Evolutionary conservation across 345 rosid genomes (phyloP).

Genomic region (Stellera chamaejasme): DNA sequence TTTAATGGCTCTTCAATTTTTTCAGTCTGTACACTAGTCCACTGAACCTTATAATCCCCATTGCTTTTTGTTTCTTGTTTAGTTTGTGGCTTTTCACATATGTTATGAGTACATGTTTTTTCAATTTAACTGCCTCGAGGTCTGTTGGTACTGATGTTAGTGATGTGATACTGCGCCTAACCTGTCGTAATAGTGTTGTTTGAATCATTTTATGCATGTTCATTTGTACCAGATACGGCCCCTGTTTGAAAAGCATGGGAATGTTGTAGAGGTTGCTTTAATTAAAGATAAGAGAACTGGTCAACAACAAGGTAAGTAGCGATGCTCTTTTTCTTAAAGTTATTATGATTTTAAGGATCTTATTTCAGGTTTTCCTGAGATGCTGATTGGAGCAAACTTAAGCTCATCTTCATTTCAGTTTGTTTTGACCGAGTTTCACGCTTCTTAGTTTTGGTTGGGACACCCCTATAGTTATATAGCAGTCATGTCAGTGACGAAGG

Average conservation of each 20-base stretch:
- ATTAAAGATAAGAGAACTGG: slow-evolving; percentile 96
- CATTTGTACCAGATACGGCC: slow-evolving; percentile 61
- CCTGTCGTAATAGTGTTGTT: not conserved
- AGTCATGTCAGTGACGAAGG: slow-evolving; percentile 47
- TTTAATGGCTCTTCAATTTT: not conserved
- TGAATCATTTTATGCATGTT: slow-evolving; percentile 2
- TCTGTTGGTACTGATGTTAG: not conserved
- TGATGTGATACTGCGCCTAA: not conserved
- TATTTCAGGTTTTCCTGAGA: slow-evolving; percentile 76
- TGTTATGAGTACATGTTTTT: not conserved
- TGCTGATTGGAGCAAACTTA: slow-evolving; percentile 88
- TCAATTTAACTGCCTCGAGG: not conserved
- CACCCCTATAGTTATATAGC: slow-evolving; percentile 27
- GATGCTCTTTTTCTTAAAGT: slow-evolving; percentile 30
- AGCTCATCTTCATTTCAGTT: slow-evolving; percentile 72
- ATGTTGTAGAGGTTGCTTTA: slow-evolving; percentile 89
- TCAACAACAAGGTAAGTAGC: slow-evolving; percentile 81
- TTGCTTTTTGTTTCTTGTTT: not conserved
- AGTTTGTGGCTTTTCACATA: not conserved
- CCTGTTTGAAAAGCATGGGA: slow-evolving; percentile 77
- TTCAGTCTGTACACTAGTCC: not conserved
- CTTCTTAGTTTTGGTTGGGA: slow-evolving; percentile 59
- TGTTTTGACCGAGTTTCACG: slow-evolving; percentile 58
- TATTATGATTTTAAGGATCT: slow-evolving; percentile 35
- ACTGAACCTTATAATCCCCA: not conserved